Evolutionary conservation across 345 rosid genomes (phyloP), one percentile per base, ranked within the genome.

Genomic region (Eucalyptus pauciflora): DNA sequence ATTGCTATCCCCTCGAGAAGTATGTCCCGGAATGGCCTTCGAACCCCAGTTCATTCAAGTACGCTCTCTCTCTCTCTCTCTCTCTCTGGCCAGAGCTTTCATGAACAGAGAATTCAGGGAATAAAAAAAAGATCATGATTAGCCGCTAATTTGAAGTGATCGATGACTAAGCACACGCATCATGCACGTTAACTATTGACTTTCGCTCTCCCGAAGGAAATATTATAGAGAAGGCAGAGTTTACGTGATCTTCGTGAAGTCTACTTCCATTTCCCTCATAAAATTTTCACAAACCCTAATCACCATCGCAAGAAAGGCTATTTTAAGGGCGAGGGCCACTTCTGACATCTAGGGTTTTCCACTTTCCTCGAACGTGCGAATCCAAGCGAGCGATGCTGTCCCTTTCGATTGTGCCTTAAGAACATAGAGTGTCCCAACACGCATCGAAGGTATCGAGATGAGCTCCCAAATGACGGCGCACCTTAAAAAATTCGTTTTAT

Each of bases 11-110:
- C 90, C 92, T 96, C 22, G 81, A 94, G 29, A 93, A 94, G 88
- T 97, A 95, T 87, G 92, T 92, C 6, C 94, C 93, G 4, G 96
- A 97, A 80, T 97, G 99, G 99, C 99, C 99, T 86, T 93, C 97
- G 7, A 92, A 91, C n/a, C 99, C 99, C 50, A 89, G 95, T 69
- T 88, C 94, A 2, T 95, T 97, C 97, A 97, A 92, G 99, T 97
- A 92, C n/a, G 91, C 64, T 2, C 87, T 4, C 56, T 37, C 76
- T 50, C 79, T 43, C 87, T 46, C 80, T 83, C 67, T n/a, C 27
- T 18, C 29, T 45, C 4, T 50, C 7, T 2, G 31, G 49, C 37
- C 33, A 5, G 41, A 80, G 86, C 48, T 81, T 50, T 76, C 88
- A 51, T 41, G 85, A 76, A 76, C 85, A 22, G 85, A 10, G 29